phyloP scores from a whole-genome alignment of 495 filamentous ascomycete genomes.

The Daldinia vernicosa region DNA sequence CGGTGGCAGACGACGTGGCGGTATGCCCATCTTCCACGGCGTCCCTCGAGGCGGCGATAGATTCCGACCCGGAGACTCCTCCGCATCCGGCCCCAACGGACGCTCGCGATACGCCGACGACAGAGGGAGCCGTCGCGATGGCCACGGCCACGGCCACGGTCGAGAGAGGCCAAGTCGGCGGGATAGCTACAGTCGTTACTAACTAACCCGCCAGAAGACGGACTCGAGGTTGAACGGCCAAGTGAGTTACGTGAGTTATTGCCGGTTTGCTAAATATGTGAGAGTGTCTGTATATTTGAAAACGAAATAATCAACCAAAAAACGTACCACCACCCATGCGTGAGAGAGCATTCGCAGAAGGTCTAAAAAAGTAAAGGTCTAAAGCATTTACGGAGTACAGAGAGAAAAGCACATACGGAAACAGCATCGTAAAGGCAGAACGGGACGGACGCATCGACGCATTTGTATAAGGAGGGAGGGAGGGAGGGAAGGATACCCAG shows the following conservation, averaged over 20 bases:
- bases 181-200: slow-evolving; percentile 24
- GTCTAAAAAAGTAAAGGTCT: slow-evolving; percentile 5
- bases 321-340: background rate
- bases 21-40: slow-evolving; percentile 41
- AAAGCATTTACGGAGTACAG: slow-evolving; percentile 34
- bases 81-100: slow-evolving; percentile 28
- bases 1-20: slow-evolving; percentile 34
- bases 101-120: slow-evolving; percentile 31
- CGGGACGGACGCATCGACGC: slow-evolving; percentile 18
- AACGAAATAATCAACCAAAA: background rate
- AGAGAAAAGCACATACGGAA: slow-evolving; percentile 15
- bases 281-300: slow-evolving; percentile 24
- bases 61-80: slow-evolving; percentile 39
- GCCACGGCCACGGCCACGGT: background rate
- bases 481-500: slow-evolving; percentile 26
- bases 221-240: slow-evolving; percentile 1
- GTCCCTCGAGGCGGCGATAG: slow-evolving; percentile 46
- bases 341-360: slow-evolving; percentile 13
- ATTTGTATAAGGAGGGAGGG: slow-evolving; percentile 18
- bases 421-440: slow-evolving; percentile 24
- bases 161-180: slow-evolving; percentile 18
- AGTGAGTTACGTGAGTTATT: slow-evolving; percentile 2
- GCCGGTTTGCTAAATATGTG: slow-evolving; percentile 1
- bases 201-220: background rate
- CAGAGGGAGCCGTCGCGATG: slow-evolving; percentile 19